phyloP scores from a whole-genome alignment of 306 rosid species.

The Prunus mongolica region DNA sequence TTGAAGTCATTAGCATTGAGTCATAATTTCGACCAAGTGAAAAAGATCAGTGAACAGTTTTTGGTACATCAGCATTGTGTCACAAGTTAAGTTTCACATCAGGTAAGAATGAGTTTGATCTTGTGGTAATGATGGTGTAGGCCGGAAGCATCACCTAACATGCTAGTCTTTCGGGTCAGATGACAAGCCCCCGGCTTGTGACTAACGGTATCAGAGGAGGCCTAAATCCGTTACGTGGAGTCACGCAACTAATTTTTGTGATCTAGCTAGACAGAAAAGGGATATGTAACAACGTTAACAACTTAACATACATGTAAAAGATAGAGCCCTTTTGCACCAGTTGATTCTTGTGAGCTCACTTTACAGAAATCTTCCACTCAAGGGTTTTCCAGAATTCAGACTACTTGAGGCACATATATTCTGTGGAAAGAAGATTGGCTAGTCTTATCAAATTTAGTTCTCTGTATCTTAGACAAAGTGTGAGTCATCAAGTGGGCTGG shows the following conservation, averaged over 20 bases:
- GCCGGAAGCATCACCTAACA: neutral
- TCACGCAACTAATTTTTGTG: neutral
- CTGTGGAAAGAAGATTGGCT: constrained; percentile 18
- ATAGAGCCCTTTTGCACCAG: neutral
- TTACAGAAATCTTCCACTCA: constrained; percentile 15
- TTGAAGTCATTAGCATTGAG: neutral
- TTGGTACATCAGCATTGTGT: neutral
- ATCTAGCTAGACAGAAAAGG: neutral
- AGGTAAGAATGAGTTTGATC: neutral
- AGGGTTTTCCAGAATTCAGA: constrained; percentile 12
- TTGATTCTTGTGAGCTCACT: constrained; percentile 14
- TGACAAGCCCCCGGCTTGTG: neutral
- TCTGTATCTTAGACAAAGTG: constrained; percentile 5
- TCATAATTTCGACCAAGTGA: neutral
- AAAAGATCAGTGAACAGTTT: neutral
- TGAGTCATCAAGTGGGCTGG: constrained; percentile 24
- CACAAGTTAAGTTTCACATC: neutral
- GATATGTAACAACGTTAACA: neutral
- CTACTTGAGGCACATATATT: constrained; percentile 18
- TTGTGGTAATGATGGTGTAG: neutral
- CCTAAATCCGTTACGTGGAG: neutral
- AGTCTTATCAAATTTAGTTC: constrained; percentile 15
- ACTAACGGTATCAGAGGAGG: neutral
- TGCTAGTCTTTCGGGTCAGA: neutral
- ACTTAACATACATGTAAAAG: neutral